A percentile compares a stretch with the other conserved stretches of the same genome.
Evolutionary conservation across 1,139 yeast genomes (phyloP).

Genomic region (Debaryomycetaceae sp.): DNA sequence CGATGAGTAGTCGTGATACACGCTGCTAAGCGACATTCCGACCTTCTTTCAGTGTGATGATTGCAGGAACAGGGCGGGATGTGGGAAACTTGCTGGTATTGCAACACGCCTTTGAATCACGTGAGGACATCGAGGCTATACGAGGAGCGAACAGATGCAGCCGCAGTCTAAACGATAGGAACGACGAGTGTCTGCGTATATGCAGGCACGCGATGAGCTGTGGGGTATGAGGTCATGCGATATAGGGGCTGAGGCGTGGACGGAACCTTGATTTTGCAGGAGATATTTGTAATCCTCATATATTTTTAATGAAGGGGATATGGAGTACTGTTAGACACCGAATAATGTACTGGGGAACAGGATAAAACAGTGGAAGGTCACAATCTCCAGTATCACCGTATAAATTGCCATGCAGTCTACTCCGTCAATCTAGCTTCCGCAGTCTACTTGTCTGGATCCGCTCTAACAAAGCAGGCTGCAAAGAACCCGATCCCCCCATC

Average conservation of each 20-base stretch:
- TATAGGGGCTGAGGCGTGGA: too few relatives aligned
- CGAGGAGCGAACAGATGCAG: background rate
- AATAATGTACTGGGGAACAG: background rate
- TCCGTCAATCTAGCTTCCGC: too few relatives aligned
- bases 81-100: background rate
- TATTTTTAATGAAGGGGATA: constrained; percentile 4
- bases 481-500: constrained; percentile 98
- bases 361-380: background rate
- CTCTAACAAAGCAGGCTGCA: constrained; percentile 63
- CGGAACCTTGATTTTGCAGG: too few relatives aligned
- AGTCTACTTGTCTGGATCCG: too few relatives aligned
- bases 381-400: too few relatives aligned
- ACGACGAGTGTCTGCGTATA: background rate
- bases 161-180: background rate
- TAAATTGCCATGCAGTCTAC: too few relatives aligned
- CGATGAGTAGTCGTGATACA: constrained; percentile 30
- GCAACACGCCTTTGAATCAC: background rate
- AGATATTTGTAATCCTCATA: too few relatives aligned
- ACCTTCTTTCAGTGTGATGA: background rate
- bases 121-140: background rate
- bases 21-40: constrained; percentile 10
- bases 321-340: background rate
- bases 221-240: too few relatives aligned
- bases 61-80: too few relatives aligned
- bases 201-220: background rate